Base-by-base conservation (phyloP, 2,329 filamentous ascomycete genomes). In the Graphilbum sp. region DNA sequence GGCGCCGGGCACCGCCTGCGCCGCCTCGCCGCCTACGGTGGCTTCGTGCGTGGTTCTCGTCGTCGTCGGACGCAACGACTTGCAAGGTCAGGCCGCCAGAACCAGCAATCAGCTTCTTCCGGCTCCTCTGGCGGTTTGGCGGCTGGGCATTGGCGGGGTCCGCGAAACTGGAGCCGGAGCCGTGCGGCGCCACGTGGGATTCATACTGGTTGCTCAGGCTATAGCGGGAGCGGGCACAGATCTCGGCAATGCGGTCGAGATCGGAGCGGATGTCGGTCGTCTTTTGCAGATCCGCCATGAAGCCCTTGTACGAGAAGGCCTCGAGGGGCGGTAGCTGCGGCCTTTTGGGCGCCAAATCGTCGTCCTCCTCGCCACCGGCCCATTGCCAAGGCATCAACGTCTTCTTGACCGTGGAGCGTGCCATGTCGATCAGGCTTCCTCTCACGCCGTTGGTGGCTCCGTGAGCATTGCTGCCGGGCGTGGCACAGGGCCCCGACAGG, bases 181-280 rank as follows among this genome's bases (percentile, higher is more conserved):
- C 72, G 46, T 77, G 73, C 13, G 73, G 73, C 12, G 67, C 59
- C 42, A 76, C 69, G 46, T 79, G 74, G 7, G 75, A 70, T 48
- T 77, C 74, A 47, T 78, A 77, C 49, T 78, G 73, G 51, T 76
- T 75, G 53, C 72, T 76, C 37, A 78, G 51, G 31, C 72, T 77
- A 51, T 77, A 78, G 32, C 69, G 64, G 12, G 72, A 77, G 25
- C 69, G 63, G 29, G 74, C 74, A 54, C 73, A 79, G 24, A 79
- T 78, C 52, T 78, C 73, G 11, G 74, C 74, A 47, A 79, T 78
- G 31, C 71, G 66, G 43, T 78, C 72, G 36, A 79, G 56, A 47
- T 76, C 71, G 12, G 71, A 60, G 37, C 62, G 62, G 42, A 77
- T 70, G 41, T 68, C 62, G 35, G 55, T 56, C 6, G 54, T 55